A percentile compares a stretch with the other conserved stretches of the same genome.
Evolutionary conservation across 23 red algal genomes (phyloP).

Genomic region (Pyropia yezoensis): DNA sequence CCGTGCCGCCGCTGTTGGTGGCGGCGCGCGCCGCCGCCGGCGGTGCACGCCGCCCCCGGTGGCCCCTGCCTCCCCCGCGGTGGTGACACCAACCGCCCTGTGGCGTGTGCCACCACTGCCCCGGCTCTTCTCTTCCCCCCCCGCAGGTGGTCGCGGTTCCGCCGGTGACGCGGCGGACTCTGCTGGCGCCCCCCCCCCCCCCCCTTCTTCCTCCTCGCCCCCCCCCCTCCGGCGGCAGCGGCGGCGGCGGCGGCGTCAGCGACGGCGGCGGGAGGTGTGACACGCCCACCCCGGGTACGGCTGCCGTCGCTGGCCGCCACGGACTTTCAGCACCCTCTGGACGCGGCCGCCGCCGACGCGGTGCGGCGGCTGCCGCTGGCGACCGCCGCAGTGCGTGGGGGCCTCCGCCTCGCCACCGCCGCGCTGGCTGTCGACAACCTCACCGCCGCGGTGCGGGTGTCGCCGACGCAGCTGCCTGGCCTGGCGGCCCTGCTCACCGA

Average conservation of each 20-base stretch:
- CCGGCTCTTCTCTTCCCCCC: not conserved
- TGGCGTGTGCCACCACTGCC: no score
- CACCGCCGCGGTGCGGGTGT: constrained; percentile 61
- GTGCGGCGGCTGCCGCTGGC: constrained; percentile 43
- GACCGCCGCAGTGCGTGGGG: constrained; percentile 26
- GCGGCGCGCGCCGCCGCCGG: no score
- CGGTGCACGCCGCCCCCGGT: no score
- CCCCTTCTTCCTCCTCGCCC: no score
- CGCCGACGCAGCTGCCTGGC: constrained; percentile 59
- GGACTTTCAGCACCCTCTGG: constrained; percentile 78
- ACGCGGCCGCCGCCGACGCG: constrained; percentile 33
- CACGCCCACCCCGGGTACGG: constrained; percentile 18
- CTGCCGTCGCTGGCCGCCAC: constrained; percentile 57
- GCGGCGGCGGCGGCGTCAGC: no score
- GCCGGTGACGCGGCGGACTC: no score
- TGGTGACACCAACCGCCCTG: no score
- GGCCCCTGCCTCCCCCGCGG: no score
- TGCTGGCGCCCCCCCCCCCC: no score
- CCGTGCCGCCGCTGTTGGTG: no score
- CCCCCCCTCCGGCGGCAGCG: no score
- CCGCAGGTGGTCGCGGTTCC: not conserved
- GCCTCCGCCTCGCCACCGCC: constrained; percentile 52
- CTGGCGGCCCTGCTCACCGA: constrained; percentile 55
- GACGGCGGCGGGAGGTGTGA: no score
- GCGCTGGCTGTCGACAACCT: constrained; percentile 82